Conservation (phyloP, 1,284 basidiomycete species). For the Vanrija sp. region DNA sequence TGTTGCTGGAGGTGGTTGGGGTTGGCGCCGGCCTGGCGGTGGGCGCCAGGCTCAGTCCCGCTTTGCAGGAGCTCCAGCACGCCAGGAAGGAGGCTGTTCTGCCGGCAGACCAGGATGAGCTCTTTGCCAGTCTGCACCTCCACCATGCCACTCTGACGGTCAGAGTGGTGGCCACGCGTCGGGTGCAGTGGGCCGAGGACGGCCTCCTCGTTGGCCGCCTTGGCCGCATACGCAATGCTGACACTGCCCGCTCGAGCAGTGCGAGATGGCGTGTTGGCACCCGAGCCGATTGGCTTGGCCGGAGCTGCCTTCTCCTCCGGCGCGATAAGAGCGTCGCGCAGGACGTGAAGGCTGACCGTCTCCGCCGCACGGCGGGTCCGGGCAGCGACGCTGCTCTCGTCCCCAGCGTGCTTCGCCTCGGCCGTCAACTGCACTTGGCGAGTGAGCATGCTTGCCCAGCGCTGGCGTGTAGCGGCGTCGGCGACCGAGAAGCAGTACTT, state of each 20-base stretch:
- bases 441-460: conserved; percentile 68
- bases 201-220: conserved; percentile 14
- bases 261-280: not conserved
- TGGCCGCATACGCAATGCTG: conserved; percentile 22
- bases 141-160: not conserved
- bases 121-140: conserved; percentile 44
- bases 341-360: conserved; percentile 67
- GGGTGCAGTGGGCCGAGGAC: conserved; percentile 25
- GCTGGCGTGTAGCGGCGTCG: conserved; percentile 65
- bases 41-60: not conserved
- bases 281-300: not conserved
- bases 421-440: conserved; percentile 66
- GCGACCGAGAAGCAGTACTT: conserved; percentile 91
- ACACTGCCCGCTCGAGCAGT: conserved; percentile 9
- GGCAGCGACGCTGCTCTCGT: not conserved
- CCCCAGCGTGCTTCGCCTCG: conserved; percentile 55
- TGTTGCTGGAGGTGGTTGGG: not conserved
- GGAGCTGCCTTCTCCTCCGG: conserved; percentile 3
- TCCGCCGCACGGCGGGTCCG: conserved; percentile 59
- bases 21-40: too few species aligned
- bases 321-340: conserved; percentile 73
- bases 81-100: conserved; percentile 45
- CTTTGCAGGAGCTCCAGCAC: conserved; percentile 40
- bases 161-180: conserved; percentile 2
- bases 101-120: conserved; percentile 46